Conservation (phyloP, 2,329 filamentous ascomycete genomes). For the Aspergillus ruber region DNA sequence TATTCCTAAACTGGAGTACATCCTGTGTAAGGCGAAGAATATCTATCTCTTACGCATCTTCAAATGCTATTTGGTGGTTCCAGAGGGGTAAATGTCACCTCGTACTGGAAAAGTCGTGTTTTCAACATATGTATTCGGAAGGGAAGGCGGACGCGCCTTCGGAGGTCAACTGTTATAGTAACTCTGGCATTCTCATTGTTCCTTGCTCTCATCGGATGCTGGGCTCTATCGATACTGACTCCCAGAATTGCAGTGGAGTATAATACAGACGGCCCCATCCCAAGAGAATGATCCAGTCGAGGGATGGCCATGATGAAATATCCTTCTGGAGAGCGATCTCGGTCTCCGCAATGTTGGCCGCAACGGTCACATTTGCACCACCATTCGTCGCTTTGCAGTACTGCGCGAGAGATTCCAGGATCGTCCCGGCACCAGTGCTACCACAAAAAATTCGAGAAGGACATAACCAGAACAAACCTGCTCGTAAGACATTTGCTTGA, state of each 20-base stretch:
- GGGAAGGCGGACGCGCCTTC: constrained; percentile 1
- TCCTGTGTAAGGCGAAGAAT: not conserved
- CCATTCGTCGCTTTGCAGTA: not conserved
- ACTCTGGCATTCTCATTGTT: not conserved
- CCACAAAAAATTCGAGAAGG: constrained; percentile 5
- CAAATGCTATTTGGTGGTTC: not conserved
- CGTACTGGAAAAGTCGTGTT: not conserved
- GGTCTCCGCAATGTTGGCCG: not conserved
- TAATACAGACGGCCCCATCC: constrained; percentile 1
- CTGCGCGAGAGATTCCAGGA: constrained; percentile 2
- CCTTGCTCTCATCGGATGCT: not conserved
- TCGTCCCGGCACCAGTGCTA: constrained; percentile 4
- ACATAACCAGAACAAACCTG: constrained; percentile 4
- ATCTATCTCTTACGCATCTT: not conserved
- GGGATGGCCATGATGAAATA: constrained; percentile 1
- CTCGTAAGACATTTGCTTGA: constrained; percentile 7
- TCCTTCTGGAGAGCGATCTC: not conserved
- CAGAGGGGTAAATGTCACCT: not conserved
- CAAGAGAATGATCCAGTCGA: constrained; percentile 1
- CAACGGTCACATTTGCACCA: not conserved
- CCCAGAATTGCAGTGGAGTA: constrained; percentile 1
- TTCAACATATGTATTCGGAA: constrained; percentile 4
- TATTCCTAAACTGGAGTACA: not conserved
- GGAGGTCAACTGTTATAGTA: constrained; percentile 1
- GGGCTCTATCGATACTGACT: not conserved